A percentile compares a stretch with the other conserved stretches of the same genome.
These are phyloP conservation scores for Sphaerulina vaccinii DNA, from an alignment of 2,329 filamentous ascomycete genomes.

Conservation along the genomic window DNA sequence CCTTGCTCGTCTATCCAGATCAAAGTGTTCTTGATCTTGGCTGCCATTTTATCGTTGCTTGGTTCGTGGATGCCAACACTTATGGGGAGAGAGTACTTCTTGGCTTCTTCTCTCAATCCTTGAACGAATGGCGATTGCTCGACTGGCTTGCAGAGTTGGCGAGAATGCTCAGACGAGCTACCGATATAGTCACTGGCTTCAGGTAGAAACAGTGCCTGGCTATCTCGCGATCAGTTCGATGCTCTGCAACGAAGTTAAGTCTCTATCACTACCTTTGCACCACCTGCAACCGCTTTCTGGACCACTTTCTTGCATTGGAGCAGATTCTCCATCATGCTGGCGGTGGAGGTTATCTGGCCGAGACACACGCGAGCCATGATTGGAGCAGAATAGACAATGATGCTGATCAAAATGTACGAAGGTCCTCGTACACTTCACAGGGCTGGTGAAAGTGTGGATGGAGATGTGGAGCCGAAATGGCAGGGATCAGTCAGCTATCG, in stretches of 20 bases:
- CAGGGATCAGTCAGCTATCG: too few relatives aligned
- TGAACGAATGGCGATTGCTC: conserved; percentile 69
- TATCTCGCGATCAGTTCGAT: conserved; percentile 10
- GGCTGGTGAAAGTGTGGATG: too few relatives aligned
- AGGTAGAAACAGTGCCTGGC: conserved; percentile 83
- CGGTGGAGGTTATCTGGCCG: conserved; percentile 85
- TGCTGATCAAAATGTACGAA: not conserved
- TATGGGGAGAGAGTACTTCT: conserved; percentile 63
- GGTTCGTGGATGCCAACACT: conserved; percentile 88
- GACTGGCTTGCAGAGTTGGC: conserved; percentile 68
- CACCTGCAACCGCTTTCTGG: conserved; percentile 68
- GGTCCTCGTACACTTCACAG: too few relatives aligned
- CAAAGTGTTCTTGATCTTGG: conserved; percentile 60
- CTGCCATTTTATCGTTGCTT: too few relatives aligned
- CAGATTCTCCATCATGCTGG: conserved; percentile 75
- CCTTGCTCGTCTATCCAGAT: conserved; percentile 66
- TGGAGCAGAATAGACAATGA: not conserved
- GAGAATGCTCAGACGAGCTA: conserved; percentile 63
- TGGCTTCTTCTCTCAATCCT: conserved; percentile 70
- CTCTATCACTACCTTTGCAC: conserved; percentile 71
- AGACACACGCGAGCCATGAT: conserved; percentile 42
- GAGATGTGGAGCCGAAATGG: too few relatives aligned
- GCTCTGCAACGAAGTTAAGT: not conserved
- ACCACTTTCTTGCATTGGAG: conserved; percentile 72
- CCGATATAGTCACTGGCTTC: conserved; percentile 91